Evolutionary conservation across 2,329 filamentous ascomycete genomes (phyloP).

Genomic region (Setomelanomma holmii): DNA sequence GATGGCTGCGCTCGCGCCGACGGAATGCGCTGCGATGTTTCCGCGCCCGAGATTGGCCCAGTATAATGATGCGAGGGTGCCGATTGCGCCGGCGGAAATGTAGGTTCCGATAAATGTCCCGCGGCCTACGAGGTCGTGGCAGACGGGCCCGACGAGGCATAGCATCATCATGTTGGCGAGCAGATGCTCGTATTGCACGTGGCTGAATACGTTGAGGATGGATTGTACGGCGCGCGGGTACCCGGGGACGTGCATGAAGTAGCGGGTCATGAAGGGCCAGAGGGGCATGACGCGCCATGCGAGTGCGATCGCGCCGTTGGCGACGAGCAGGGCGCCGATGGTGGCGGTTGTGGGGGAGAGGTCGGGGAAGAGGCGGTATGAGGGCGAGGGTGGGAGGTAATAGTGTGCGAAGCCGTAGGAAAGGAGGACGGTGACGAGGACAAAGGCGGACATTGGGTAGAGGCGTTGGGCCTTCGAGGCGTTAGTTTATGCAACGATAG

Average conservation of each 20-base stretch:
- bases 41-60: slow-evolving; percentile 43
- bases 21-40: slow-evolving; percentile 33
- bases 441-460: slow-evolving; percentile 45
- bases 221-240: slow-evolving; percentile 69
- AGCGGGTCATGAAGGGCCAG: slow-evolving; percentile 72
- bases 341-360: slow-evolving; percentile 51
- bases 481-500: background rate
- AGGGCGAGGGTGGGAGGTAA: slow-evolving; percentile 39
- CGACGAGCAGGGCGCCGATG: slow-evolving; percentile 65
- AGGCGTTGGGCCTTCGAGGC: slow-evolving; percentile 40
- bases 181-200: slow-evolving; percentile 66
- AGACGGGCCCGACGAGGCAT: slow-evolving; percentile 67
- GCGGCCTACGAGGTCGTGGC: slow-evolving; percentile 45
- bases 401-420: slow-evolving; percentile 38
- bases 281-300: slow-evolving; percentile 70
- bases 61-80: slow-evolving; percentile 38
- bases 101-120: slow-evolving; percentile 47
- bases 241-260: slow-evolving; percentile 54
- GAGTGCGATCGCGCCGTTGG: slow-evolving; percentile 65
- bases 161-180: slow-evolving; percentile 70
- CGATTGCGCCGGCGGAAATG: slow-evolving; percentile 41
- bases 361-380: slow-evolving; percentile 43
- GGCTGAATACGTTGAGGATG: slow-evolving; percentile 72
- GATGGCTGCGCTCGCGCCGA: slow-evolving; percentile 44
- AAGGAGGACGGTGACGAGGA: slow-evolving; percentile 33